Base-by-base conservation (phyloP, 2,329 filamentous ascomycete genomes). In the Parascedosporium putredinis region DNA sequence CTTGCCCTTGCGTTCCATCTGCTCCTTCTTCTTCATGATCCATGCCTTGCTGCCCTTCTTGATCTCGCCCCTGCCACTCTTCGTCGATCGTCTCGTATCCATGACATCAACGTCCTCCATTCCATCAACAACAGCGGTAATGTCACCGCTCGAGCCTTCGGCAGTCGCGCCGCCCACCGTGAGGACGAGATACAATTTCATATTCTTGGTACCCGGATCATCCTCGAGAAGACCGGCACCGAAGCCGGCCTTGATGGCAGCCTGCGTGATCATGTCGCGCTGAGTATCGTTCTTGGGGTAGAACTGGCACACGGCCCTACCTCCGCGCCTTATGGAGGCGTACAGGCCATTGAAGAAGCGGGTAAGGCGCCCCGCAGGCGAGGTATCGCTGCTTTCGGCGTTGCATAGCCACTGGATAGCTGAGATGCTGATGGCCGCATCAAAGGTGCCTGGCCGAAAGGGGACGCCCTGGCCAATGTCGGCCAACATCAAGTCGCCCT, bases 381-480 rank as follows among this genome's bases (percentile, higher is more conserved):
- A 86, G 0, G 93, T 90, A 46, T 94, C 88, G 61, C 81, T 87
- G 52, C 79, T 86, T 65, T 97, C 93, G 36, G 91, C 93, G 65
- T 95, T 97, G 67, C 93, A 98, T 25, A 98, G 75, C 93, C 93
- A 98, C 67, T 98, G 93, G n/a, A 98, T 86, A 1, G 93, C 93
- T 57, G 82, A 88, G 63, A 98, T 97, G 60, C 83, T 89, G 58
- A 98, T 89, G 20, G 93, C 93, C 0, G 91, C 93, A 64, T 98
- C 93, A 62, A 98, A 98, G 0, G 84, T 81, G 27, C 93, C 93
- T 0, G 93, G 80, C 14, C 93, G 83, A 64, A 98, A 98, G 0
- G 93, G 93, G 0, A 98, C 81, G 1, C 93, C 93, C 62, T 98
- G 93, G 0, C 93, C 93, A 47, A 96, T 95, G 61, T 98, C 93